Base-by-base conservation (phyloP, 1,284 basidiomycete genomes). In the Cryptococcus jaspeensis region DNA sequence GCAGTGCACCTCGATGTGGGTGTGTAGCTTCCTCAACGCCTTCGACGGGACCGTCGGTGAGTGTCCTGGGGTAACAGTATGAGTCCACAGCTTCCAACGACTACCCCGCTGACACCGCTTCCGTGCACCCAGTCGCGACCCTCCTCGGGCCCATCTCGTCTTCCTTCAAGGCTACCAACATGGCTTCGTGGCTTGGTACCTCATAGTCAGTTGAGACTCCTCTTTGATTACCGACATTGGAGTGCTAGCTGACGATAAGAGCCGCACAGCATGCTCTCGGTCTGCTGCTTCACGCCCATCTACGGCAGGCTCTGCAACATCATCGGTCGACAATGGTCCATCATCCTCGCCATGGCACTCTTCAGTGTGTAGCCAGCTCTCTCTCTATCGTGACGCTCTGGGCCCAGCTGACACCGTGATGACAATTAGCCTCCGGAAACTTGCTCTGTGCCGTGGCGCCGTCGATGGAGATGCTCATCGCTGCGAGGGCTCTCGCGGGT, bases 301-400 rank as follows among this genome's bases (percentile, higher is more conserved):
- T 93, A 92, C 80, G 90, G 92, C 46, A 85, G 90, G 57, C 81
- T 95, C 56, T 86, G 89, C 60, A 90, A 94, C 77, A 91, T 93
- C 65, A 78, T 95, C 64, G 91, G 91, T 18, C 83, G 92, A 48
- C 90, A 88, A 77, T 85, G 87, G 40, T 88, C 77, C 1, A 75
- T 78, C 62, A 80, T 94, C 61, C 78, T 91, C 43, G 91, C 86
- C 6, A 77, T 93, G 56, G 80, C 83, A 53, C 81, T 93, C 61
- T 93, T 94, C 79, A 88, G 90, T 89, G 72, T 35, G 78, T 64
- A 45, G 16, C 71, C 22, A 62, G 58, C 53, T 59, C 52, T 35
- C 18, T 16, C 20, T 16, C 8, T 35, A 18, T 18, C n/a, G 51
- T 25, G 15, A 15, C 41, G 25, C n/a, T 36, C n/a, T 18, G n/a